Evolutionary conservation across 805 yeast genomes (phyloP).

Genomic region (Zygosaccharomyces kombuchaensis): DNA sequence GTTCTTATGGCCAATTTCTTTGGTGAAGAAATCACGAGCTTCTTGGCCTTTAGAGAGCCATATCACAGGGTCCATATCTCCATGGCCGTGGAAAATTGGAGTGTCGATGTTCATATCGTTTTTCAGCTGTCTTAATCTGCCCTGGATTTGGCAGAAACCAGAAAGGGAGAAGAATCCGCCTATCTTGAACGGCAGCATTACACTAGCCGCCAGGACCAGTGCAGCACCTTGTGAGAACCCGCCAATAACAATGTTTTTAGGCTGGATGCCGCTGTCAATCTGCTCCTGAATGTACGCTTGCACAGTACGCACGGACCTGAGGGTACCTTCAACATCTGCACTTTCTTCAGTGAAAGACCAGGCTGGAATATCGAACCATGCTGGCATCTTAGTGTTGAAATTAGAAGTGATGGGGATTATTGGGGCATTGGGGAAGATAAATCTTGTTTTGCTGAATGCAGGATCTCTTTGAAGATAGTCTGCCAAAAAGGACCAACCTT

Average conservation of each 20-base stretch:
- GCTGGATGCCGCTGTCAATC: conserved; percentile 48
- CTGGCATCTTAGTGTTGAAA: conserved; percentile 65
- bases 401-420: conserved; percentile 60
- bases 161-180: conserved; percentile 78
- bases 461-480: conserved; percentile 47
- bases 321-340: conserved; percentile 52
- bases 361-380: conserved; percentile 78
- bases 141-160: conserved; percentile 52
- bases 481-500: conserved; percentile 84
- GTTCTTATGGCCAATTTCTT: conserved; percentile 40
- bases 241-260: conserved; percentile 76
- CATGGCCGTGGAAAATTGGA: conserved; percentile 87
- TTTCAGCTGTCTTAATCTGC: conserved; percentile 18
- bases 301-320: conserved; percentile 45
- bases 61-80: conserved; percentile 70
- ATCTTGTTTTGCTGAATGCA: conserved; percentile 54
- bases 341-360: conserved; percentile 43
- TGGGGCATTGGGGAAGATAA: conserved; percentile 92
- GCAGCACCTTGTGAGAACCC: conserved; percentile 97
- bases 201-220: conserved; percentile 57
- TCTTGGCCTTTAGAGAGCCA: conserved; percentile 26
- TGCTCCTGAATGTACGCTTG: conserved; percentile 49
- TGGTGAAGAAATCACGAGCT: conserved; percentile 43
- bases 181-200: conserved; percentile 52
- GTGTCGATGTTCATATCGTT: conserved; percentile 51